Percentiles rank a stretch among this genome's conserved stretches.
phyloP scores from a whole-genome alignment of 1,139 yeast species.

The Sugiyamaella novakii region DNA sequence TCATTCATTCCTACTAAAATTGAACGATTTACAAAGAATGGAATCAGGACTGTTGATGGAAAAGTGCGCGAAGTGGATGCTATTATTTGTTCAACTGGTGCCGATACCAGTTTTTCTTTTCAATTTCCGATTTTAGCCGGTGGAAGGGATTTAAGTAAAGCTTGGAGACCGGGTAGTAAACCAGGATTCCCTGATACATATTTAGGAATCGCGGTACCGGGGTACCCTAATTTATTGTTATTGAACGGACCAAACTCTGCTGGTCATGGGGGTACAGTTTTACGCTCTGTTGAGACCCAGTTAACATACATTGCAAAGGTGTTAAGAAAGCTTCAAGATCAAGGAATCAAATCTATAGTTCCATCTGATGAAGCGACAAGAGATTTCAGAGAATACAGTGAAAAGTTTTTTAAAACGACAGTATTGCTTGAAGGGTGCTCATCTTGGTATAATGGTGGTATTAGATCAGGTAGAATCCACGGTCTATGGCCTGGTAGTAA shows the following conservation, averaged over 20 bases:
- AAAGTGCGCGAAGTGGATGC: constrained; percentile 29
- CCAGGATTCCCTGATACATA: constrained; percentile 25
- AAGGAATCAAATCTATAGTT: constrained; percentile 28
- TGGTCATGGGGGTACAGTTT: constrained; percentile 26
- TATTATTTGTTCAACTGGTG: constrained; percentile 34
- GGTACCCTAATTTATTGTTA: constrained; percentile 33
- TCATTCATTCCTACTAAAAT: constrained; percentile 27
- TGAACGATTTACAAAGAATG: constrained; percentile 24
- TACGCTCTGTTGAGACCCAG: constrained; percentile 23
- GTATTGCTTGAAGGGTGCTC: constrained; percentile 28
- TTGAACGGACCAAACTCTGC: constrained; percentile 11
- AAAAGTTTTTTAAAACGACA: constrained; percentile 27
- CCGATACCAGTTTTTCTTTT: constrained; percentile 29
- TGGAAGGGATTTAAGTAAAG: neutral
- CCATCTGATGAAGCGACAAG: constrained; percentile 28
- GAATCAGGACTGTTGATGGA: constrained; percentile 31
- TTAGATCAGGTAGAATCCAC: constrained; percentile 24
- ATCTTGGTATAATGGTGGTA: constrained; percentile 32
- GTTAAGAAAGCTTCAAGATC: constrained; percentile 29
- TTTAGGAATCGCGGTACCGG: constrained; percentile 32
- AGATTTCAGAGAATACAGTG: constrained; percentile 26
- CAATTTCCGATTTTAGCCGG: constrained; percentile 27
- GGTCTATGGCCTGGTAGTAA: constrained; percentile 35
- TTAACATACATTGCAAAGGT: constrained; percentile 28
- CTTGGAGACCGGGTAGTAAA: constrained; percentile 2